Conservation (phyloP, 164 flowering plant species). For the Warburgia ugandensis region DNA sequence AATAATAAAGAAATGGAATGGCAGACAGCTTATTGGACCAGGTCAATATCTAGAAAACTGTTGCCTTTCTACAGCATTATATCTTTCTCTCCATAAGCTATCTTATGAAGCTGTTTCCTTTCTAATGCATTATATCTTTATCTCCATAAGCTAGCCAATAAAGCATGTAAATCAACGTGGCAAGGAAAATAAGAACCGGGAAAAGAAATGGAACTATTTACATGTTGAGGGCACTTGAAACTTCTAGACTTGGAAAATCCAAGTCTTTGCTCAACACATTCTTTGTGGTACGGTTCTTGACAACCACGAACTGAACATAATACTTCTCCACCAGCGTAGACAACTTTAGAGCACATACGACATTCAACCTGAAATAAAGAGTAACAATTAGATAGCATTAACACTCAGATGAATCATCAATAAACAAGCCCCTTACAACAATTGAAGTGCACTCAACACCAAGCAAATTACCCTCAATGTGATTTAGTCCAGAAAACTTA, state of each 20-base stretch:
- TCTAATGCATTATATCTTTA: no score
- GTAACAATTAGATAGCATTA: neutral
- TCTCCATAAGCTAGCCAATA: no score
- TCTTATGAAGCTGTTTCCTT: neutral
- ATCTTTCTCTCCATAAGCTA: neutral
- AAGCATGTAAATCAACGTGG: neutral
- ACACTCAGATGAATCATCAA: neutral
- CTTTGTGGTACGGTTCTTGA: conserved; percentile 41
- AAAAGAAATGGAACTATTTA: conserved; percentile 22
- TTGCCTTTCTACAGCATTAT: no score
- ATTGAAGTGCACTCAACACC: neutral
- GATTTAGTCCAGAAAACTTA: no score
- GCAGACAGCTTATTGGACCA: no score
- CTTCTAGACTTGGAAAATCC: conserved; percentile 29
- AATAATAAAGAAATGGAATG: no score
- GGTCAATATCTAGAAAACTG: no score
- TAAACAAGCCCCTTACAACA: neutral
- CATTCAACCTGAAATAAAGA: conserved; percentile 56
- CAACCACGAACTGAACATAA: conserved; percentile 65
- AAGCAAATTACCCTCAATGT: no score
- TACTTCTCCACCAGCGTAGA: conserved; percentile 53
- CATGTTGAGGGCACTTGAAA: conserved; percentile 95
- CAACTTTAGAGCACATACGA: conserved; percentile 36
- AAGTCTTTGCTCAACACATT: conserved; percentile 44
- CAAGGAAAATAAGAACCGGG: neutral